Evolutionary conservation across 305 asterid species (phyloP), one percentile per base, ranked within the genome.

Genomic region (Plantago coronopus): DNA sequence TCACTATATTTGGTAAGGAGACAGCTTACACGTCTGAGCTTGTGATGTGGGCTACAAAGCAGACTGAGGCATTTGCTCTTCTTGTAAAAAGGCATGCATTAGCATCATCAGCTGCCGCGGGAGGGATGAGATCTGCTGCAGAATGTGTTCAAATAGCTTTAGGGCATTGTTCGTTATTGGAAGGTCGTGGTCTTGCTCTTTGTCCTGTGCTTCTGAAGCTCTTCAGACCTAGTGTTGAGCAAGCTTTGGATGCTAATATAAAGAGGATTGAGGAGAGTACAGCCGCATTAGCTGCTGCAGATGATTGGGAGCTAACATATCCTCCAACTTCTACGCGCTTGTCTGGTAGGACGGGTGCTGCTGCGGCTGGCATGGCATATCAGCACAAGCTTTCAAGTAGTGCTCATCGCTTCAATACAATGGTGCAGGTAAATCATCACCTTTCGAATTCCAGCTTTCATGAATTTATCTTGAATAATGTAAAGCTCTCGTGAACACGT

Each of bases 61-160:
- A 89, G 74, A 82, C 96, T 3, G 97, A 89, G 79, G 75, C 93
- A 29, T 93, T 80, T 73, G 97, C 97, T 54, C 73, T 80, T 66
- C 86, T 93, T 38, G 96, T 93, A 48, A 89, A 93, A 77, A 77
- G 97, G 54, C 99, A 89, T 65, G 99, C 99, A 54, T 79, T 93
- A 66, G 91, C 96, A 54, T 93, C 99, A 37, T 93, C 97, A 48
- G 97, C 99, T 7, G 99, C 97, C 76, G 97, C 96, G 62, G 99
- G 99, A 29, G 99, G 96, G 68, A 78, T 93, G 77, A 81, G 99
- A 77, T 91, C 99, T 57, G 97, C 99, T 73, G 99, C 99, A 64
- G 99, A 93, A 78, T 93, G 99, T 76, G 99, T 87, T 69, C 99
- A 89, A 77, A 93, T 93, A 67, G 97, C 99, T 67, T 77, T 93